These are phyloP conservation scores for Syzygium grande DNA, from an alignment of 345 rosid species.

Conservation along the genomic window DNA sequence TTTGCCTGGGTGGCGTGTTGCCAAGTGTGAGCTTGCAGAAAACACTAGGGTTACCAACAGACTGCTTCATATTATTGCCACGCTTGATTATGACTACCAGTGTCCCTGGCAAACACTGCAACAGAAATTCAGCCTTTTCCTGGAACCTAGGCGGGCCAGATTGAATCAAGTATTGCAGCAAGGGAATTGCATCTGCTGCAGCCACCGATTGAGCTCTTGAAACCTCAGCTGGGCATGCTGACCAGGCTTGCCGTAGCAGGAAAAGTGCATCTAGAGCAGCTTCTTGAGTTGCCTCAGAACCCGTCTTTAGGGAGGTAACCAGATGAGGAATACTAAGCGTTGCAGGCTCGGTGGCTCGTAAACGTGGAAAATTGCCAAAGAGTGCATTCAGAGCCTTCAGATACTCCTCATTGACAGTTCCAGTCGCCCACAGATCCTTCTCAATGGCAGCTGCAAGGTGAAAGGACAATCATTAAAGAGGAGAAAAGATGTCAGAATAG, in stretches of 20 bases:
- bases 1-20: slow-evolving; percentile 78
- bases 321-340: slow-evolving; percentile 96
- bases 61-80: slow-evolving; percentile 98
- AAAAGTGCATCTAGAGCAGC: slow-evolving; percentile 95
- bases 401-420: slow-evolving; percentile 93
- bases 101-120: slow-evolving; percentile 99
- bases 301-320: slow-evolving; percentile 87
- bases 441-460: slow-evolving; percentile 88
- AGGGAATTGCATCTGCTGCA: slow-evolving; percentile 96
- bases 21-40: slow-evolving; percentile 92
- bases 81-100: slow-evolving; percentile 84
- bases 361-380: slow-evolving; percentile 93
- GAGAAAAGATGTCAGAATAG: not conserved
- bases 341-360: slow-evolving; percentile 97
- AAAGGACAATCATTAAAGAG: not conserved
- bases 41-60: slow-evolving; percentile 97
- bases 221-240: slow-evolving; percentile 97
- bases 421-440: slow-evolving; percentile 96
- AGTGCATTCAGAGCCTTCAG: slow-evolving; percentile 82
- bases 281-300: slow-evolving; percentile 98
- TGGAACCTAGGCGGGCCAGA: slow-evolving; percentile 99
- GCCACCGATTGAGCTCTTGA: slow-evolving; percentile 95
- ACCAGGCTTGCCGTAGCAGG: slow-evolving; percentile 99
- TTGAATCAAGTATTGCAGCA: slow-evolving; percentile 91
- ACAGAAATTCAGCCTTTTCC: slow-evolving; percentile 93